A percentile compares a stretch with the other conserved stretches of the same genome.
Conservation (phyloP, 2,329 filamentous ascomycete species). For the Cladophialophora exuberans region DNA sequence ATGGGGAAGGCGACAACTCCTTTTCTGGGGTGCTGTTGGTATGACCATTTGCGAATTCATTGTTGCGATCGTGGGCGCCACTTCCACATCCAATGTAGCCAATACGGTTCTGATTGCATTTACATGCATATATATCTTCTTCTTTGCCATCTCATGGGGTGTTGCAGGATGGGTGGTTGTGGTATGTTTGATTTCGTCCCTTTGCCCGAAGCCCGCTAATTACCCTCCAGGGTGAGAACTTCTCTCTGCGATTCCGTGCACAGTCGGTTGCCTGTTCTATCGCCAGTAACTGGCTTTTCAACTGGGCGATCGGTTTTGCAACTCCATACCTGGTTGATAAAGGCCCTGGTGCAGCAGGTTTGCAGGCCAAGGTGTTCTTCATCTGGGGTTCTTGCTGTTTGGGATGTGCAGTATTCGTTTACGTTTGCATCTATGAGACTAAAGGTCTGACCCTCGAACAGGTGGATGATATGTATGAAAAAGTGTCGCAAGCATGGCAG, state of each 20-base stretch:
- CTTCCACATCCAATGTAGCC: slow-evolving; percentile 48
- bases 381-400: slow-evolving; percentile 66
- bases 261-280: no score
- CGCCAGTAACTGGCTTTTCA: slow-evolving; percentile 44
- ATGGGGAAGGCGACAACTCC: slow-evolving; percentile 68
- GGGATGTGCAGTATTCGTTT: slow-evolving; percentile 33
- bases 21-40: slow-evolving; percentile 69
- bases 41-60: slow-evolving; percentile 68
- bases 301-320: slow-evolving; percentile 39
- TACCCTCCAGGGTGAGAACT: no score
- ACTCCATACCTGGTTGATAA: slow-evolving; percentile 35
- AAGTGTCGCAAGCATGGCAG: slow-evolving; percentile 3
- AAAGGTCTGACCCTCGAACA: slow-evolving; percentile 39
- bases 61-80: slow-evolving; percentile 59
- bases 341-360: slow-evolving; percentile 26
- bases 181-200: no score
- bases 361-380: slow-evolving; percentile 68
- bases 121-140: slow-evolving; percentile 74
- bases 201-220: no score
- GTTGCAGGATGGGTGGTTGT: no score
- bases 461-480: slow-evolving; percentile 32
- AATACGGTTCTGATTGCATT: slow-evolving; percentile 77
- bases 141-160: slow-evolving; percentile 70
- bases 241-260: no score
- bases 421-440: slow-evolving; percentile 38